Percentiles rank a stretch among this genome's conserved stretches.
Conservation (phyloP, 2,329 filamentous ascomycete genomes). For the Verticillium tricorpus region DNA sequence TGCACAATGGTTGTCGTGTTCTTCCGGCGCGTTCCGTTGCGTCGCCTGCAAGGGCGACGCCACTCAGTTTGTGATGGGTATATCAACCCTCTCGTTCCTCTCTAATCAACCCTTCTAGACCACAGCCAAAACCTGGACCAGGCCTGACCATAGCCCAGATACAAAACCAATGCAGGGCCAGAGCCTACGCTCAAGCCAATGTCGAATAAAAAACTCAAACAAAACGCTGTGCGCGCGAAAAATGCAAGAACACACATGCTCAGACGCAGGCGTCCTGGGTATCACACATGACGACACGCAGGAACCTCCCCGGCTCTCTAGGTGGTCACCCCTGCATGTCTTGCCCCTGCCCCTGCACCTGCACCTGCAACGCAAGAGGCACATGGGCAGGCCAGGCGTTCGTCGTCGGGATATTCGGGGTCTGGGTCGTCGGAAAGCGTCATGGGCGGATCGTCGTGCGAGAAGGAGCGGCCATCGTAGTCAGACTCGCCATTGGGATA, state of each 20-base stretch:
- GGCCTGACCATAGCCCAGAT: not conserved
- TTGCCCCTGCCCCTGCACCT: not conserved
- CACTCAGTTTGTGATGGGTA: not conserved
- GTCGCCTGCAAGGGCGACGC: not conserved
- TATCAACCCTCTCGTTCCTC: not conserved
- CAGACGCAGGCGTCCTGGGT: not conserved
- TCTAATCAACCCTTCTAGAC: not conserved
- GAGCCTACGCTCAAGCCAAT: not conserved
- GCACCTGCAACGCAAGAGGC: not conserved
- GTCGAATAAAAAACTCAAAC: not conserved
- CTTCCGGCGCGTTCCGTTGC: not conserved
- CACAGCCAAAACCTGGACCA: not conserved
- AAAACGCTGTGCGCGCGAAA: not conserved
- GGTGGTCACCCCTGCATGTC: not conserved
- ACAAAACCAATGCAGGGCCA: not conserved
- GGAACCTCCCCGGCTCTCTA: not conserved
- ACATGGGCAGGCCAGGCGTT: not conserved
- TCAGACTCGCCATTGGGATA: slow-evolving; percentile 28
- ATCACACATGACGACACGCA: not conserved
- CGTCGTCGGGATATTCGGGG: slow-evolving; percentile 2
- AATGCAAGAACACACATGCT: not conserved
- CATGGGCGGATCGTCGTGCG: slow-evolving; percentile 13
- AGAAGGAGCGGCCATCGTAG: slow-evolving; percentile 13
- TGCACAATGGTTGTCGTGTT: not conserved
- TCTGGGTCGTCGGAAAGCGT: slow-evolving; percentile 11